Base-by-base conservation (phyloP, 2,329 filamentous ascomycete genomes). In the Grosmannia serpens region DNA sequence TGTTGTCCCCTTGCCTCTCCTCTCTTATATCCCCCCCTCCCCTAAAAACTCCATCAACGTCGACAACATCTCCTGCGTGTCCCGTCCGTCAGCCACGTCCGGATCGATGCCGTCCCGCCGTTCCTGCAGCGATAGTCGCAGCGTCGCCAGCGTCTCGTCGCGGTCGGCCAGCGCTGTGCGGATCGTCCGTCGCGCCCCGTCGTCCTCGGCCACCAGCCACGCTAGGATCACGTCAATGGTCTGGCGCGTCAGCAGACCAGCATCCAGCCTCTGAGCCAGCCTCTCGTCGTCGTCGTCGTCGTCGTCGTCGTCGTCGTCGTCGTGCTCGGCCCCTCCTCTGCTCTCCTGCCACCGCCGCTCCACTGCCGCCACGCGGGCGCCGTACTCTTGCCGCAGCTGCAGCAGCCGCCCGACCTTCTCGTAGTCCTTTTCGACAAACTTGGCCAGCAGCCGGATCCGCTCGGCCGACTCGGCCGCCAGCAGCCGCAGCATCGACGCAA, bases 391-490 rank as follows among this genome's bases (percentile, higher is more conserved):
- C 47, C 91, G 82, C 53, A 96, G 71, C 60, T 80, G 77, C 41
- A 95, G 70, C 5, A 97, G 76, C 68, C 85, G 89, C 7, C 69
- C 74, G 44, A 90, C 83, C 76, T 97, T 97, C 64, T 86, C 89
- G 69, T 95, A 96, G 63, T 96, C 85, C 68, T 90, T 95, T 70
- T 99, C 94, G 22, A 96, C 87, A 66, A 97, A 97, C 68, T 99
- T 99, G 53, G 91, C 92, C 4, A 97, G 79, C 1, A 87, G 82
- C 4, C 94, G 83, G 65, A 97, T 95, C 7, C 94, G 82, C 35
- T 85, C 79, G 0, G 89, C 78, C 1, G 89, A 91, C 35, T 89
- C 83, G 20, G 84, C 88, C 0, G 91, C 91, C 1, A 99, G 72
- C 4, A 86, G 78, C 27, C 91, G 85, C 1, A 99, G 77, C 69